Evolutionary conservation across 2,329 filamentous ascomycete genomes (phyloP), one percentile per base, ranked within the genome.

Genomic region (Aspergillus luchuensis): DNA sequence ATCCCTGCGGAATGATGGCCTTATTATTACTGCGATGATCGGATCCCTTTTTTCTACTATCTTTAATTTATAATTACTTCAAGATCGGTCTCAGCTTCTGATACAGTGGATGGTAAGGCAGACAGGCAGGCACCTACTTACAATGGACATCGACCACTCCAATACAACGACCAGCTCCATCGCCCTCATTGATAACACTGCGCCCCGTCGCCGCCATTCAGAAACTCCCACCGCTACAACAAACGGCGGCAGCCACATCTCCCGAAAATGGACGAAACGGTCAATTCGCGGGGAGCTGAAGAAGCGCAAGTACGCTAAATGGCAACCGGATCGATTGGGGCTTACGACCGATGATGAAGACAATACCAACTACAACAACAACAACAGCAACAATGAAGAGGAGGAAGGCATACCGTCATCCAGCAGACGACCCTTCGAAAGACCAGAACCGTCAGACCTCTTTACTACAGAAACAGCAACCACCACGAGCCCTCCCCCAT

Each of bases 301-400:
- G 8, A 76, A 73, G 58, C 69, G 80, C 38, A 82, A 80, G 69
- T 82, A 81, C 58, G 76, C 78, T 17, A 82, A 81, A 71, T 82
- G 77, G 74, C 79, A 82, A 79, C 72, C 88, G 74, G 71, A 88
- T 71, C 72, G 84, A 79, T 82, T 87, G 59, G 84, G 84, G 63
- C 81, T 73, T 7, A 54, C 69, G 3, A 67, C 72, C 10, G 58
- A 64, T 25, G 63, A 62, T 3, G 57, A 49, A 55, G 49, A 66
- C 60, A 57, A 65, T 61, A 21, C 64, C 66, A 23, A 63, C 62
- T 19, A 53, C 64, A 58, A 65, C 13, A 25, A 56, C 66, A 23
- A 63, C 62, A n/a, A 53, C 64, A 58, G 64, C 13, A 25, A 56
- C 8, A 41, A 58, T 48, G 10, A 45, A 19, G 10, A 23, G 17